These are phyloP conservation scores for Candida frijolesensis DNA, from an alignment of 1,139 yeast species.

Conservation along the genomic window DNA sequence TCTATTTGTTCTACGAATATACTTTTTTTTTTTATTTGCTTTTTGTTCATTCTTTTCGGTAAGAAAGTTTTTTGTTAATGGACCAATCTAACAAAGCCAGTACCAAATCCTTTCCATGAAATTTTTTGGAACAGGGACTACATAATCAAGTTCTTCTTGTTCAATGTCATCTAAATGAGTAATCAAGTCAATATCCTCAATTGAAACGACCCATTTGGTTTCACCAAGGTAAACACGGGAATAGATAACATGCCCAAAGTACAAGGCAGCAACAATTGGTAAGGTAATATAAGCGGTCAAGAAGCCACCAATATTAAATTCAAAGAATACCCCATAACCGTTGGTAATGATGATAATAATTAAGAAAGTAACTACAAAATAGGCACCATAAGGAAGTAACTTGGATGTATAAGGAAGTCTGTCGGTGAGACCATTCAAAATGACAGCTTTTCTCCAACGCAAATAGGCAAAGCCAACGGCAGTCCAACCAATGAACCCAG, in stretches of 20 bases:
- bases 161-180: slow-evolving; percentile 49
- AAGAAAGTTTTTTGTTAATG: background rate
- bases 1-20: background rate
- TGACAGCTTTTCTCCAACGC: slow-evolving; percentile 65
- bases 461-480: slow-evolving; percentile 66
- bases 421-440: slow-evolving; percentile 59
- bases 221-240: slow-evolving; percentile 30
- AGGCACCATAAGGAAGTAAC: slow-evolving; percentile 63
- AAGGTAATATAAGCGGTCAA: slow-evolving; percentile 66
- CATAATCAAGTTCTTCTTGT: slow-evolving; percentile 35
- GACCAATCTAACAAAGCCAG: slow-evolving; percentile 31
- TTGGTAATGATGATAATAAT: slow-evolving; percentile 63
- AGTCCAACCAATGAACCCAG: slow-evolving; percentile 77
- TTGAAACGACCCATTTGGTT: background rate
- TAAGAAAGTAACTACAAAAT: slow-evolving; percentile 55
- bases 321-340: slow-evolving; percentile 67
- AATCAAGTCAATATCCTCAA: slow-evolving; percentile 43
- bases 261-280: slow-evolving; percentile 53
- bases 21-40: background rate
- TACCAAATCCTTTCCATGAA: slow-evolving; percentile 38
- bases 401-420: slow-evolving; percentile 71
- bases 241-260: slow-evolving; percentile 37
- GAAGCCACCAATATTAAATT: slow-evolving; percentile 55
- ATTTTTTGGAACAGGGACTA: slow-evolving; percentile 32
- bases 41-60: background rate